Percentiles rank a stretch among this genome's conserved stretches.
Conservation (phyloP, 2,329 filamentous ascomycete genomes). For the Apiospora phragmitis region DNA sequence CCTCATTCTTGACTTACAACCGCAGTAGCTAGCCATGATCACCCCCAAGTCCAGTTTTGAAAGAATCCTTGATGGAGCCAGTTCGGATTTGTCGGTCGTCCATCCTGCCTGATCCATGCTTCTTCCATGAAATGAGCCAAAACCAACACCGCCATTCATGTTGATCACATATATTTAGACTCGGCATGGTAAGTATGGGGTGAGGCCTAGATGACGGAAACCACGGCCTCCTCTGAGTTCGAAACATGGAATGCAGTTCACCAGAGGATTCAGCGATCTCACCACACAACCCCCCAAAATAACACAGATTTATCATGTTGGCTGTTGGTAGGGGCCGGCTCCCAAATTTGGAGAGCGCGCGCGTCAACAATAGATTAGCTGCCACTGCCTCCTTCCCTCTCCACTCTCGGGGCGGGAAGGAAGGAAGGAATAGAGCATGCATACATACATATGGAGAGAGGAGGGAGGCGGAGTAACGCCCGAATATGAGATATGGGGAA, state of each 20-base stretch:
- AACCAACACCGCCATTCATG: neutral
- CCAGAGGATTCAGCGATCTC: neutral
- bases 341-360: neutral
- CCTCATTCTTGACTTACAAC: neutral
- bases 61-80: neutral
- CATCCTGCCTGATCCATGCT: neutral
- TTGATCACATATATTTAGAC: no score
- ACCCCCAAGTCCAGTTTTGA: neutral
- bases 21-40: neutral
- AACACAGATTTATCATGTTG: neutral
- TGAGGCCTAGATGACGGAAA: neutral
- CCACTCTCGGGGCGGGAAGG: neutral
- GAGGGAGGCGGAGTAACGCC: neutral
- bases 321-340: neutral
- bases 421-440: neutral
- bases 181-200: no score
- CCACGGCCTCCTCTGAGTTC: neutral
- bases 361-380: neutral
- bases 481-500: neutral
- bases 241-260: neutral
- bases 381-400: neutral
- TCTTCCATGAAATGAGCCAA: neutral
- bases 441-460: neutral
- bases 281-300: neutral
- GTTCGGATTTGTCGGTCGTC: neutral